Base-by-base conservation (phyloP, 2,329 filamentous ascomycete genomes). In the Ceratocystis eucalypticola region DNA sequence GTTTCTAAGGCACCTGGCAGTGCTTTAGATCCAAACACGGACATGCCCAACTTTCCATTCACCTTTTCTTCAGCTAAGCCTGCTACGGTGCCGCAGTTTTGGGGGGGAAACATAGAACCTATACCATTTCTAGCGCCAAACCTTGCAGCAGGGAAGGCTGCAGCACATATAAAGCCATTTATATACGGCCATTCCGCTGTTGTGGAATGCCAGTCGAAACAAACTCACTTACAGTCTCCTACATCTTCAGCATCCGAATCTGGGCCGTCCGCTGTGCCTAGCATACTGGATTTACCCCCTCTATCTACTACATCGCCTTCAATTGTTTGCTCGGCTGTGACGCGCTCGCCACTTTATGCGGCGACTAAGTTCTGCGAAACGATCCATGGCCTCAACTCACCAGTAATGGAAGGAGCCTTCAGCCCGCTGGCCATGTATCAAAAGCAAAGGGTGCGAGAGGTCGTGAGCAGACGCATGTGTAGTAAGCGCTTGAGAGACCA, bases 81-180 rank as follows among this genome's bases (percentile, higher is more conserved):
- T 10, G 5, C 55, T n/a, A 59, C 55, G 15, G 17, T 59, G 55
- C 55, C 55, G 55, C 55, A 37, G 55, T 59, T 59, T 30, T 59
- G 55, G 55, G 55, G 55, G 1, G 55, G 55, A 5, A 12, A 15
- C 53, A 59, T 59, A 59, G 25, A 59, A 12, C 53, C 25, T 2
- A 30, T 59, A 30, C 53, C 28, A 1, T 7, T 1, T 17, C 53
- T 30, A 12, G 53, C 25, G 28, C 25, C 8, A 7, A 30, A 20
- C n/a, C 25, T 12, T 53, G 5, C 45, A 17, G 45, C 17, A 48
- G 45, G 17, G 20, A 20, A 10, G 17, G 45, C 17, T 20, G 46
- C 7, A 20, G 46, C 20, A 28, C 20, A 12, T 53, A 15, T 41
- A 41, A 2, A 41, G 37, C 12, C 48, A 20, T 53, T 5, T 53